These are phyloP conservation scores for Dissophora ornata DNA, from an alignment of 192 early-diverging fungal genomes.

Conservation along the genomic window DNA sequence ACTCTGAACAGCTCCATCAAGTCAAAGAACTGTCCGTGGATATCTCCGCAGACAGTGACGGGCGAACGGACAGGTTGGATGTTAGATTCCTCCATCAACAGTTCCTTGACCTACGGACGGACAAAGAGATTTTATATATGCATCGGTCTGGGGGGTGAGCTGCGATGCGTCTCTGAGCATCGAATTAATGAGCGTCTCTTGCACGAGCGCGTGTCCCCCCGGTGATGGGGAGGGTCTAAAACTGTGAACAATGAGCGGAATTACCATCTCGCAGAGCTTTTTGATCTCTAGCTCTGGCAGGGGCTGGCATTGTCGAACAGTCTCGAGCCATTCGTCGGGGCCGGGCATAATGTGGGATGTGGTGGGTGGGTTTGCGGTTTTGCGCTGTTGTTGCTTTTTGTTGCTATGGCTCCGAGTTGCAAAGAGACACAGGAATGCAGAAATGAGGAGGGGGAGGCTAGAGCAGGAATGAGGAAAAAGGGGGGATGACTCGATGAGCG, in stretches of 20 bases:
- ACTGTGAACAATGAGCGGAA: not conserved
- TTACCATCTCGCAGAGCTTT: constrained; percentile 96
- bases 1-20: constrained; percentile 95
- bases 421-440: not conserved
- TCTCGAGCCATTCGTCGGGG: constrained; percentile 96
- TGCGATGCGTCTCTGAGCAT: not conserved
- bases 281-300: constrained; percentile 96
- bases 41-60: constrained; percentile 98
- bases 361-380: too few relatives aligned
- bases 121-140: too few relatives aligned
- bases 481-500: not conserved
- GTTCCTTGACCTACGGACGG: constrained; percentile 84
- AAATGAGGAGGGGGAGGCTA: not conserved
- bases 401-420: not conserved
- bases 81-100: constrained; percentile 98
- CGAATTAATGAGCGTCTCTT: too few relatives aligned
- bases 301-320: constrained; percentile 91
- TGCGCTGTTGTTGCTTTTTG: too few relatives aligned
- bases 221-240: too few relatives aligned
- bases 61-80: constrained; percentile 96
- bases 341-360: constrained; percentile 66
- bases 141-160: not conserved
- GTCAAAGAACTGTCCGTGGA: constrained; percentile 98
- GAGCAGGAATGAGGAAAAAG: not conserved
- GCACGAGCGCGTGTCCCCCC: not conserved